Base-by-base conservation (phyloP, 768 basidiomycete species). In the Phaeotremella skinneri region DNA sequence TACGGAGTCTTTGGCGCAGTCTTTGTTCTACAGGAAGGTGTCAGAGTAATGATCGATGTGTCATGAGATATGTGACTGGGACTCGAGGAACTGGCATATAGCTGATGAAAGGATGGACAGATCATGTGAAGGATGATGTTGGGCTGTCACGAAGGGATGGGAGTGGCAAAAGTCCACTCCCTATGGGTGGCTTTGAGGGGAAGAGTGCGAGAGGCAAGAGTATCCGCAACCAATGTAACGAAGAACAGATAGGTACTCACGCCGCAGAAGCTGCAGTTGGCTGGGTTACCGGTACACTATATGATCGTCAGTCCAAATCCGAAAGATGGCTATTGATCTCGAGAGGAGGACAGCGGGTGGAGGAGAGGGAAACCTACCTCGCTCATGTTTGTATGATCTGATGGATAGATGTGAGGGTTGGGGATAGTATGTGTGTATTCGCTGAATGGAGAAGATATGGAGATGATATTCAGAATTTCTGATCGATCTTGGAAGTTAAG, bases 241-340 rank as follows among this genome's bases (percentile, higher is more conserved):
- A 6, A 58, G 9, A 13, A 50, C 34, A 32, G 21, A 25, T 21
- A 21, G 11, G 2, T 20, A 72, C 70, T 69, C 43, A 72, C 70
- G 23, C 68, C 68, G 68, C 70, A 72, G 70, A 72, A 72, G 39
- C 52, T 50, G 50, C 70, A 72, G 66, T 67, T 66, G 42, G 54
- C 32, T 31, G 70, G 70, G 59, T 72, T 64, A 52, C 70, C 70
- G 11, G 43, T 45, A 20, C 43, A 45, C 43, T 45, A 45, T 23
- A 45, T 7, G 43, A 23, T 14, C 21, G 43, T 37, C 17, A 45
- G 43, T 23, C 13, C 13, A 45, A 13, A 21, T 7, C 23, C 43
- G 43, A 9, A 45, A n/a, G n/a, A n/a, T n/a, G n/a, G 11, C 21
- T 37, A 39, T 9, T 21, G 43, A 45, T 14, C 6, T 11, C 9